phyloP scores from a whole-genome alignment of 2,329 filamentous ascomycete species.

The Graphilbum fragrans region DNA sequence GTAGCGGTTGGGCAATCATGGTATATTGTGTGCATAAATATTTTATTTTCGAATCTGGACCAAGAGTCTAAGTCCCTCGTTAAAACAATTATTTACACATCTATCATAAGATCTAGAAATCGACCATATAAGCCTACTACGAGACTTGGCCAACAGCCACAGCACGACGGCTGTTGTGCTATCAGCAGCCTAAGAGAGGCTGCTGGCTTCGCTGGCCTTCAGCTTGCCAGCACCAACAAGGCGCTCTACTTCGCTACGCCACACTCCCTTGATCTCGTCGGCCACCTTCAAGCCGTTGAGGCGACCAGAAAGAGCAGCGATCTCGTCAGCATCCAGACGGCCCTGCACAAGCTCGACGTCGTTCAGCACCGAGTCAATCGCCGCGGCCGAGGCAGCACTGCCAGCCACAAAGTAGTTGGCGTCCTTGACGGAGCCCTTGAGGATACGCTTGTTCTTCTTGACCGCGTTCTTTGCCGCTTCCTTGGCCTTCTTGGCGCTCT shows the following conservation, averaged over 20 bases:
- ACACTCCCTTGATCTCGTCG: conserved; percentile 75
- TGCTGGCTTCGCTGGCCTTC: conserved; percentile 59
- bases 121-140: no score
- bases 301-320: conserved; percentile 71
- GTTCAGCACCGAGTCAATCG: conserved; percentile 71
- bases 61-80: no score
- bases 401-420: conserved; percentile 87
- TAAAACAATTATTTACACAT: no score
- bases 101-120: no score
- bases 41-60: no score
- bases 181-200: not conserved
- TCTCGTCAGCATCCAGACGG: conserved; percentile 85
- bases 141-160: no score
- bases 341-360: conserved; percentile 80
- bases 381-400: conserved; percentile 58
- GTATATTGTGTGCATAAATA: no score
- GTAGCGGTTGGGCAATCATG: no score
- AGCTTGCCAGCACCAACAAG: conserved; percentile 74
- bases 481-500: conserved; percentile 87
- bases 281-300: conserved; percentile 68
- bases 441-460: conserved; percentile 99
- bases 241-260: conserved; percentile 64
- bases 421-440: conserved; percentile 89
- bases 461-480: conserved; percentile 97
- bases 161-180: not conserved